Conservation (phyloP, 345 rosid genomes). For the Psidium guajava region DNA sequence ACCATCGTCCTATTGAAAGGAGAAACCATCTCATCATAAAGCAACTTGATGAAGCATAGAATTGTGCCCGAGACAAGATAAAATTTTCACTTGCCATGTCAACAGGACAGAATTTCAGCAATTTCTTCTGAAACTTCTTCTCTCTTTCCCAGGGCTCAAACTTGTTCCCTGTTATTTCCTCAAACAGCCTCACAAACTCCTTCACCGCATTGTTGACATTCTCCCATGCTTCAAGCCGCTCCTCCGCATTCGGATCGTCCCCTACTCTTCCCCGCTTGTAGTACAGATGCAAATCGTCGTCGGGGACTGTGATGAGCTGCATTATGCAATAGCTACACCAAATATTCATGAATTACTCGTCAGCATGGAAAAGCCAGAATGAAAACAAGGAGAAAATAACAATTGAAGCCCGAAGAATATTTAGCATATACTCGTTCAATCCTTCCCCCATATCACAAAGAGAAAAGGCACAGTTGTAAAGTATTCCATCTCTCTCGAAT, state of each 20-base stretch:
- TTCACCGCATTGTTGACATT: conserved; percentile 38
- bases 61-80: not conserved
- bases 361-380: not conserved
- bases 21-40: not conserved
- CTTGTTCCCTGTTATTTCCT: conserved; percentile 68
- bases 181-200: conserved; percentile 56
- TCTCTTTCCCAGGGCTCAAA: conserved; percentile 84
- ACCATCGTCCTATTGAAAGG: conserved; percentile 48
- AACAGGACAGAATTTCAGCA: conserved; percentile 41
- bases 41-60: not conserved
- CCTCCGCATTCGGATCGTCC: conserved; percentile 48
- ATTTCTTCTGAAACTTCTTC: conserved; percentile 62
- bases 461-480: conserved; percentile 67
- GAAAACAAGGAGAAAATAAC: not conserved
- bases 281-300: conserved; percentile 44
- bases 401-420: not conserved
- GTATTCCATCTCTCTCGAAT: conserved; percentile 52
- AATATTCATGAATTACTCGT: not conserved
- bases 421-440: conserved; percentile 44
- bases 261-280: conserved; percentile 69
- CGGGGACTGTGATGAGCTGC: conserved; percentile 56
- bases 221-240: conserved; percentile 69
- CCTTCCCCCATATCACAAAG: conserved; percentile 57
- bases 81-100: conserved; percentile 45
- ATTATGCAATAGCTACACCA: conserved; percentile 47